These are phyloP conservation scores for Candida yuanshanica DNA, from an alignment of 805 yeast genomes.

Conservation along the genomic window DNA sequence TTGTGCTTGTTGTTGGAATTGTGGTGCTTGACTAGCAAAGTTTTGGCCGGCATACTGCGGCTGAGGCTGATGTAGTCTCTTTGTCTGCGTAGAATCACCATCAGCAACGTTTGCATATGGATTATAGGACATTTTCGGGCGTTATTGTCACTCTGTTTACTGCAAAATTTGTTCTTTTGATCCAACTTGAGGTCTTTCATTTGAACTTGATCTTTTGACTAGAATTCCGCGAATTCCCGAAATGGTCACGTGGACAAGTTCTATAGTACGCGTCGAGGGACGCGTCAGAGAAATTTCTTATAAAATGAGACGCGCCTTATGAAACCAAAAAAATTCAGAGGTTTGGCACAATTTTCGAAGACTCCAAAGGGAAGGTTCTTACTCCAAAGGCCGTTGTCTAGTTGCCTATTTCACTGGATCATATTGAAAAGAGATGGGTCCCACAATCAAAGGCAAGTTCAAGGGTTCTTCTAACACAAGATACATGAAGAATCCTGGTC, in stretches of 20 bases:
- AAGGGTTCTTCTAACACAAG: constrained; percentile 50
- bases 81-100: constrained; percentile 13
- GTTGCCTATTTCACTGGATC: too few species aligned
- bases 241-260: too few species aligned
- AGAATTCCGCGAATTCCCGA: neutral
- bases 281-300: neutral
- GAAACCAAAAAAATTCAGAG: neutral
- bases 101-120: constrained; percentile 35
- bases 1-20: constrained; percentile 19
- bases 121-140: constrained; percentile 39
- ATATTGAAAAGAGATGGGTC: too few species aligned
- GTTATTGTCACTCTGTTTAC: neutral
- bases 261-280: neutral
- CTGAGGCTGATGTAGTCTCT: constrained; percentile 18
- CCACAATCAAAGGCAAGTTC: constrained; percentile 19
- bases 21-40: constrained; percentile 25
- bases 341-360: neutral
- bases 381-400: too few species aligned
- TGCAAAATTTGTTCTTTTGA: too few species aligned
- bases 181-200: too few species aligned
- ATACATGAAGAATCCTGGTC: constrained; percentile 36
- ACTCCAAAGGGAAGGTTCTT: too few species aligned
- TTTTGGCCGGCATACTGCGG: constrained; percentile 11
- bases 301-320: neutral
- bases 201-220: too few species aligned